phyloP scores from a whole-genome alignment of 176 grass and related monocot species.

The Bonia amplexicaulis region DNA sequence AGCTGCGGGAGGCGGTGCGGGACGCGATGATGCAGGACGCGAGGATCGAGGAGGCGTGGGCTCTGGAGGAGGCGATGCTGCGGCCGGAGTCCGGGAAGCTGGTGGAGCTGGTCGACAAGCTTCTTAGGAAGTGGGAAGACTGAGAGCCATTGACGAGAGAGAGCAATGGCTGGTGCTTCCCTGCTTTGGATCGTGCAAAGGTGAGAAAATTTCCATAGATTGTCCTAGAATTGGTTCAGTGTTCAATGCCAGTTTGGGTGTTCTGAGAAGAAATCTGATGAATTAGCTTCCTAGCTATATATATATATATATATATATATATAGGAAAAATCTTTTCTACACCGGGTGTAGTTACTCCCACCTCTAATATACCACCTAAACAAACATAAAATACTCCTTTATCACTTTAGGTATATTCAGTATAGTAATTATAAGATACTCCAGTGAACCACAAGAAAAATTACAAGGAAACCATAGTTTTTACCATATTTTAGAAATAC shows the following conservation, averaged over 20 bases:
- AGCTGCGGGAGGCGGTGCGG: constrained; percentile 34
- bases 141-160: neutral
- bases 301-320: neutral
- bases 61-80: constrained; percentile 35
- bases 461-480: too few relatives aligned
- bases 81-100: constrained; percentile 16
- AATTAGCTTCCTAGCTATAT: neutral
- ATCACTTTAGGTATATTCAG: too few relatives aligned
- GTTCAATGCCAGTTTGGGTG: neutral
- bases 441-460: too few relatives aligned
- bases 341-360: too few relatives aligned
- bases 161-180: neutral
- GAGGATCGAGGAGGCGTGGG: constrained; percentile 43
- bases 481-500: too few relatives aligned
- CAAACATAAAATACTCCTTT: too few relatives aligned
- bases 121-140: constrained; percentile 43
- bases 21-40: constrained; percentile 44
- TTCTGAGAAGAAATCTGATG: neutral
- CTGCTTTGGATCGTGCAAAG: neutral
- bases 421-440: too few relatives aligned
- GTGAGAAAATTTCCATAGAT: neutral
- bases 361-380: too few relatives aligned
- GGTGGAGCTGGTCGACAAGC: constrained; percentile 28
- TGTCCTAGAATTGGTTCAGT: neutral
- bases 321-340: too few relatives aligned